phyloP scores from a whole-genome alignment of 306 rosid species.

The Lathyrus oleraceus region DNA sequence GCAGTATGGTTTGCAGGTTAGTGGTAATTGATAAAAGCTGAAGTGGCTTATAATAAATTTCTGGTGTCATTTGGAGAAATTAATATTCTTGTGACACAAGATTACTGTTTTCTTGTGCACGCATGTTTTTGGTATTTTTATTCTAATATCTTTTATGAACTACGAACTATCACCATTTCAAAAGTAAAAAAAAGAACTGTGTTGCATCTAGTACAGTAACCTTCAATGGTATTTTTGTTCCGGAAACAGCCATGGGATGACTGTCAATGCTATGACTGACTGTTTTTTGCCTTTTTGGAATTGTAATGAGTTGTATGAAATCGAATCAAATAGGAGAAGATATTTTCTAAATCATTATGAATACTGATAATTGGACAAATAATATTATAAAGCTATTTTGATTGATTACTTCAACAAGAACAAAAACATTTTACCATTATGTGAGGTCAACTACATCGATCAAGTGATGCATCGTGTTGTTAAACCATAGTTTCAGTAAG shows the following conservation, averaged over 20 bases:
- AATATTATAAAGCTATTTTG: not conserved
- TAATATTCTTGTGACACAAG: not conserved
- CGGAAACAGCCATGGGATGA: conserved; percentile 15
- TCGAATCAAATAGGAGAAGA: too few species aligned
- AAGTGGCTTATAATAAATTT: not conserved
- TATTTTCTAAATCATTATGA: not conserved
- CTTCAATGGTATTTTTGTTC: not conserved
- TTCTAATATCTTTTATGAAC: too few species aligned
- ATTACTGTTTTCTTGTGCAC: conserved; percentile 13
- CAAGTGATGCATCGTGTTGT: not conserved
- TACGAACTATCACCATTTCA: not conserved
- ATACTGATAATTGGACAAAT: not conserved
- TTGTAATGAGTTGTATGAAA: too few species aligned
- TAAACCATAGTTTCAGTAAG: not conserved
- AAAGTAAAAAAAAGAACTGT: not conserved
- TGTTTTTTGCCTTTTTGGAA: not conserved
- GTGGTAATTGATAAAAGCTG: conserved; percentile 28
- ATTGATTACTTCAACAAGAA: not conserved
- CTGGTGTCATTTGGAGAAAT: not conserved
- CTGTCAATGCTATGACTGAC: conserved; percentile 3
- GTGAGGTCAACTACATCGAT: not conserved
- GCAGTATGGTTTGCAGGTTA: conserved; percentile 89
- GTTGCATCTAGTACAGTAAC: conserved; percentile 11
- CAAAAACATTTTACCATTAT: not conserved
- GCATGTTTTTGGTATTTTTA: too few species aligned